Percentiles rank a stretch among this genome's conserved stretches.
phyloP scores from a whole-genome alignment of 345 rosid genomes.

The Erucastrum elatum region DNA sequence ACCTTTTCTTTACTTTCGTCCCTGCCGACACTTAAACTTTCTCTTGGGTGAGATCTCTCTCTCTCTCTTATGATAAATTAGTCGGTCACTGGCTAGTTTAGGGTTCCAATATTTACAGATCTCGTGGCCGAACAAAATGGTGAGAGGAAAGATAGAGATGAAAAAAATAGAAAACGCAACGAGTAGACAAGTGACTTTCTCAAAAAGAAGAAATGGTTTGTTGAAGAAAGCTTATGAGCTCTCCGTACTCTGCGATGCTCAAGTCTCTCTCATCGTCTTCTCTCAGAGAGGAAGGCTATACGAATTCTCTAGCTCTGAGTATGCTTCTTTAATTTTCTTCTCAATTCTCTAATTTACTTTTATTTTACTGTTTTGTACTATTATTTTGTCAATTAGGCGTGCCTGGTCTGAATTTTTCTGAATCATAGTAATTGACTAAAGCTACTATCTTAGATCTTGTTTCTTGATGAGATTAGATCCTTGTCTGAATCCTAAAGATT shows the following conservation, averaged over 20 bases:
- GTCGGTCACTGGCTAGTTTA: neutral
- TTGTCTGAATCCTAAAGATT: slow-evolving; percentile 23
- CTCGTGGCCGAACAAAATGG: slow-evolving; percentile 28
- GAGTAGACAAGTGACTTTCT: slow-evolving; percentile 43
- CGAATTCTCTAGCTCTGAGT: slow-evolving; percentile 36
- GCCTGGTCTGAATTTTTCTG: slow-evolving; percentile 27
- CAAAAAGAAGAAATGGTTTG: slow-evolving; percentile 40
- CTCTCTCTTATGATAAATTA: neutral
- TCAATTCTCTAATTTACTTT: neutral
- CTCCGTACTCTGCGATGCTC: slow-evolving; percentile 42
- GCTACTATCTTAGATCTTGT: slow-evolving; percentile 11
- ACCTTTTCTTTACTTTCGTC: slow-evolving; percentile 13
- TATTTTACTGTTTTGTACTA: neutral
- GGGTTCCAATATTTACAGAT: slow-evolving; percentile 29
- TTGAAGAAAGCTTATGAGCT: slow-evolving; percentile 44
- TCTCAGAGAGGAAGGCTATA: slow-evolving; percentile 39
- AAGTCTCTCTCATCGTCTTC: slow-evolving; percentile 38
- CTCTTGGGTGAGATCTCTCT: slow-evolving; percentile 26
- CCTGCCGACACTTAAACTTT: slow-evolving; percentile 9
- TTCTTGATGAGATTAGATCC: slow-evolving; percentile 29
- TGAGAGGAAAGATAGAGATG: slow-evolving; percentile 43
- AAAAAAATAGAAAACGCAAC: slow-evolving; percentile 41
- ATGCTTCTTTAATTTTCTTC: neutral
- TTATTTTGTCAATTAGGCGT: slow-evolving; percentile 16
- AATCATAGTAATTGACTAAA: slow-evolving; percentile 20